Base-by-base conservation (phyloP, 805 yeast genomes). In the Starmerella khaoyaiensis region DNA sequence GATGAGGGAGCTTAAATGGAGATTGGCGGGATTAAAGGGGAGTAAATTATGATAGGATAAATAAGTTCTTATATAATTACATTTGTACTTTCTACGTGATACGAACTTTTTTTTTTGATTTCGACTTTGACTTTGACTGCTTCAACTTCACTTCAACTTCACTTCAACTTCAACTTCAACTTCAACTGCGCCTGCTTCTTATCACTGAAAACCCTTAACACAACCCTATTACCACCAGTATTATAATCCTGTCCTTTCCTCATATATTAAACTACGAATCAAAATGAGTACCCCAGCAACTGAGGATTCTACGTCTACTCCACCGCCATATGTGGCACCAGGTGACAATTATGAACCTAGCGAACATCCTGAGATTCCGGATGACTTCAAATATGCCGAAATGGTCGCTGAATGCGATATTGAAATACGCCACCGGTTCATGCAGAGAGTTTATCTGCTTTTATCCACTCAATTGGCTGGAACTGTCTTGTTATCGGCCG, bases 331-430 rank as follows among this genome's bases (percentile, higher is more conserved):
- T 34, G 41, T 33, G 2, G 33, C 36, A n/a, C 46, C 46, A 18
- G 46, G 46, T 12, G 46, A 42, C 39, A 42, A 42, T 33, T 21
- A 35, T 11, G 33, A 8, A 23, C 38, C 38, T 12, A 19, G 29
- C 19, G 41, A 34, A 19, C 10, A 9, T 21, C 37, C 39, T 21
- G 44, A 54, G 40, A 36, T 59, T 33, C 62, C 62, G 4, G 63
- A 82, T 48, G 93, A 81, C 58, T 83, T 82, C 71, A 83, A 82
- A 56, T 81, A 76, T 57, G 72, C 79, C 24, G 78, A 79, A 5
- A 68, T 71, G 36, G 93, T 83, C 18, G 72, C 83, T 3, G 74
- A 79, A 22, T 81, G 94, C 58, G 80, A 78, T 41, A 61, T 80
- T 35, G 72, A 78, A 12, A 65, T 83, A 27, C 72, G 94, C 49